Conservation (phyloP, 139 green algal genomes). For the Picochlorum sp. region DNA sequence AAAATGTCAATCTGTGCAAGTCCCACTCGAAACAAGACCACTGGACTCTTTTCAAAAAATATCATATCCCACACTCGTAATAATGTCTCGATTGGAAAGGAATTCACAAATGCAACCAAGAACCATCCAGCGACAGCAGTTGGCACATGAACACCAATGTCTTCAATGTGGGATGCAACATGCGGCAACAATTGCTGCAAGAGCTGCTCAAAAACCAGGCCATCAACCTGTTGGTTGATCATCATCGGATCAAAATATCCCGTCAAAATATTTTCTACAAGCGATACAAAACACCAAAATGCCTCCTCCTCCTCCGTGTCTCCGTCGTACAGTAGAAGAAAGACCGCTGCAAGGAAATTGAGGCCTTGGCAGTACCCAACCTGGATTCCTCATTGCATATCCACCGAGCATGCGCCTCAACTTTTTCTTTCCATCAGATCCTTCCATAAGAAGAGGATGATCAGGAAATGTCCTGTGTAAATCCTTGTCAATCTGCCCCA, state of each 20-base stretch:
- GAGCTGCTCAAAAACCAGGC: conserved; percentile 51
- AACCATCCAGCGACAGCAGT: conserved; percentile 64
- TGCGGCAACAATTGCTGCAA: conserved; percentile 44
- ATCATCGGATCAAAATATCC: conserved; percentile 75
- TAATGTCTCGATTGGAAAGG: conserved; percentile 72
- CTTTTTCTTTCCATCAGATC: conserved; percentile 29
- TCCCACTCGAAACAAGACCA: conserved; percentile 63
- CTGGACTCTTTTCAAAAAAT: conserved; percentile 55
- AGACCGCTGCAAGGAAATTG: conserved; percentile 75
- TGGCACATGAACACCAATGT: conserved; percentile 47
- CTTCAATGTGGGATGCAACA: conserved; percentile 46
- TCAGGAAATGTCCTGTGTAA: conserved; percentile 69
- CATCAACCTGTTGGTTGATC: conserved; percentile 70
- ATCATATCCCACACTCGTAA: conserved; percentile 79
- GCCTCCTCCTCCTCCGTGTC: conserved; percentile 75
- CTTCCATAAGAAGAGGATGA: conserved; percentile 55
- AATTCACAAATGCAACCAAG: conserved; percentile 82
- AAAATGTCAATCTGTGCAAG: conserved; percentile 71
- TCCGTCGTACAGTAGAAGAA: conserved; percentile 59
- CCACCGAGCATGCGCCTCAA: conserved; percentile 64
- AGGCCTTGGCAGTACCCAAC: conserved; percentile 84
- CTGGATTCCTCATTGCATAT: conserved; percentile 59
- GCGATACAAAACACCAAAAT: conserved; percentile 71
- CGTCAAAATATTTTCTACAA: conserved; percentile 63
- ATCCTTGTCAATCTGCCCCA: conserved; percentile 77